A percentile compares a stretch with the other conserved stretches of the same genome.
phyloP scores from a whole-genome alignment of 2,329 filamentous ascomycete species.

The Beauveria sp. region DNA sequence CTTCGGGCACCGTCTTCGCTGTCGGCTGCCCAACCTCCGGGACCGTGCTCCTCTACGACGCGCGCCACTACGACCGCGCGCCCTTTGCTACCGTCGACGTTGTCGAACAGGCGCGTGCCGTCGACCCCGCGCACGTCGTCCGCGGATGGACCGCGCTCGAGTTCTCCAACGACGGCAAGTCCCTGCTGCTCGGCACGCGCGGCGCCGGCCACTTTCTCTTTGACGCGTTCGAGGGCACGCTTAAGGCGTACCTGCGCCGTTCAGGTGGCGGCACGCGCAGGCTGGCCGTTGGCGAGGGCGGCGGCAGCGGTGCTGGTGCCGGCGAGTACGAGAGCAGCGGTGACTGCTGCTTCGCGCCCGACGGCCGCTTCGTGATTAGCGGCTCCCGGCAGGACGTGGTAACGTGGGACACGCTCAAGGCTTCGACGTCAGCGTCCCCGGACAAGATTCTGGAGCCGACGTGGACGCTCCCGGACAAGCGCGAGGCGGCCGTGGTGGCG shows the following conservation, averaged over 20 bases:
- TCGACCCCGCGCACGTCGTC: conserved; percentile 49
- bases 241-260: conserved; percentile 66
- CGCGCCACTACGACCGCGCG: conserved; percentile 85
- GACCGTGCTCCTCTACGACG: conserved; percentile 80
- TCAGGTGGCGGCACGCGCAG: conserved; percentile 46
- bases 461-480: conserved; percentile 57
- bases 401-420: conserved; percentile 73
- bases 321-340: conserved; percentile 51
- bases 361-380: conserved; percentile 81
- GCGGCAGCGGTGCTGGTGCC: conserved; percentile 33
- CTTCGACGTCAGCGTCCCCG: conserved; percentile 32
- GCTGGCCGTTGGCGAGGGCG: conserved; percentile 45
- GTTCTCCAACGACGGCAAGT: conserved; percentile 93
- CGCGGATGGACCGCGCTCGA: conserved; percentile 84
- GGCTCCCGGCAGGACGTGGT: conserved; percentile 68
- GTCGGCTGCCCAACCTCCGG: conserved; percentile 76
- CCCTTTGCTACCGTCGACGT: conserved; percentile 86
- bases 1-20: conserved; percentile 85
- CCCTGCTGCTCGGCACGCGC: conserved; percentile 74
- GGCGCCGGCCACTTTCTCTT: conserved; percentile 81
- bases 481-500: conserved; percentile 65
- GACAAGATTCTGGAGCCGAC: conserved; percentile 55
- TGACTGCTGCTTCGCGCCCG: conserved; percentile 82
- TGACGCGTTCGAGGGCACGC: conserved; percentile 79
- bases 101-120: conserved; percentile 42